Percentiles rank a stretch among this genome's conserved stretches.
phyloP scores from a whole-genome alignment of 306 rosid genomes.

The Corylus avellana region DNA sequence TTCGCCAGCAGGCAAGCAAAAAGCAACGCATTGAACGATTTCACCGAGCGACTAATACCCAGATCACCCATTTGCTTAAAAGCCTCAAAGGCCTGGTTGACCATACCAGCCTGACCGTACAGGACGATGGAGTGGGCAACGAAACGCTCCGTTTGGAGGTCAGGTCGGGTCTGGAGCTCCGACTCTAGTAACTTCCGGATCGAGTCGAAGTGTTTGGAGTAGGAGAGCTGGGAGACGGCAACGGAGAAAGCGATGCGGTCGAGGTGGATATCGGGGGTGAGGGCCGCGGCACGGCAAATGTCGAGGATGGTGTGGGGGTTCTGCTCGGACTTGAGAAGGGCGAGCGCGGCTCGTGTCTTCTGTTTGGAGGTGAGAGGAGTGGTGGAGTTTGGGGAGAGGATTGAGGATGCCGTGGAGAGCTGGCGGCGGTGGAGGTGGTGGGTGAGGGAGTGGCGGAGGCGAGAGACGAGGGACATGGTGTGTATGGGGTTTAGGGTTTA shows the following conservation, averaged over 20 bases:
- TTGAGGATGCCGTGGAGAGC: conserved; percentile 40
- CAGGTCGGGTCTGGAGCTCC: conserved; percentile 53
- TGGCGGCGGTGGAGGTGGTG: not conserved
- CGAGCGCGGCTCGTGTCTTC: conserved; percentile 53
- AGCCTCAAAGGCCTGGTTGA: conserved; percentile 53
- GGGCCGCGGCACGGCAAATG: conserved; percentile 74
- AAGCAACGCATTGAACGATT: conserved; percentile 63
- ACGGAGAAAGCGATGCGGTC: conserved; percentile 67
- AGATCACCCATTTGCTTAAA: conserved; percentile 48
- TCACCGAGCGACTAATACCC: conserved; percentile 45
- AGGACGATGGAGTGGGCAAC: conserved; percentile 63
- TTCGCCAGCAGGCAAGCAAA: conserved; percentile 59
- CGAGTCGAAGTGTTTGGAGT: conserved; percentile 52
- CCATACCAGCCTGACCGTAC: conserved; percentile 79
- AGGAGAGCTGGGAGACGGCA: conserved; percentile 62
- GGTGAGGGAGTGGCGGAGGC: conserved; percentile 44
- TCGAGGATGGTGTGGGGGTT: conserved; percentile 66
- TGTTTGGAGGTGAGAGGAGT: conserved; percentile 45
- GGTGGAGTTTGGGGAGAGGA: conserved; percentile 56
- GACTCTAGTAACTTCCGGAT: conserved; percentile 59
- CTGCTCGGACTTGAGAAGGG: conserved; percentile 60
- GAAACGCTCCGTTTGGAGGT: conserved; percentile 64
- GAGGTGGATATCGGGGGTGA: conserved; percentile 64
- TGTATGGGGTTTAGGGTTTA: conserved; percentile 17
- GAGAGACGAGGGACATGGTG: conserved; percentile 54